Percentiles rank a stretch among this genome's conserved stretches.
These are phyloP conservation scores for Apophysomyces ossiformis DNA, from an alignment of 371 early-diverging fungal species.

Conservation along the genomic window DNA sequence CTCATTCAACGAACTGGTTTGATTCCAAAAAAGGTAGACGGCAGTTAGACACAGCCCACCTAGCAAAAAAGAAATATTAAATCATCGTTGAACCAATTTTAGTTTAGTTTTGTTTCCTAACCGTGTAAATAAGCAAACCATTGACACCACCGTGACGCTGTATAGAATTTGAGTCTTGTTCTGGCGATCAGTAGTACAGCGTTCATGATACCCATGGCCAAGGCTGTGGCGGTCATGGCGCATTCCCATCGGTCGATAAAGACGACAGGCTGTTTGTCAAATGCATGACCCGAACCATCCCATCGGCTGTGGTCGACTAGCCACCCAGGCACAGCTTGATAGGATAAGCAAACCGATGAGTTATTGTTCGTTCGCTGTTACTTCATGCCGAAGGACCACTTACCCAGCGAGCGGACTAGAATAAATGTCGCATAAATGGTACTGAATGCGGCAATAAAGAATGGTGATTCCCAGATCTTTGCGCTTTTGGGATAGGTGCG, in stretches of 20 bases:
- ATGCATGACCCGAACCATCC: slow-evolving; percentile 25
- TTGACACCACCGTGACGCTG: slow-evolving; percentile 21
- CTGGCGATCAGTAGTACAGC: slow-evolving; percentile 18
- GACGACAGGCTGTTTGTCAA: slow-evolving; percentile 14
- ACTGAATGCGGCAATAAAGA: slow-evolving; percentile 20
- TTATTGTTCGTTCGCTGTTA: neutral
- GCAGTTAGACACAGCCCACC: slow-evolving; percentile 6
- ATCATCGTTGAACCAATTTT: neutral
- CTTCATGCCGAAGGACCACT: neutral
- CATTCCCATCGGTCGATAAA: slow-evolving; percentile 8
- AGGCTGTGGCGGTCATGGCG: neutral
- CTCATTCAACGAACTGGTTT: neutral
- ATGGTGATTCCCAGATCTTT: slow-evolving; percentile 18
- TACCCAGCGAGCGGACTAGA: slow-evolving; percentile 21
- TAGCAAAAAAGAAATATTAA: neutral
- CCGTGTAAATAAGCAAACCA: slow-evolving; percentile 21
- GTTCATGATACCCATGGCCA: slow-evolving; percentile 14
- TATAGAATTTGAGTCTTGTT: slow-evolving; percentile 17
- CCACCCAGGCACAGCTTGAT: slow-evolving; percentile 23
- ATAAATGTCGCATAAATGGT: slow-evolving; percentile 25
- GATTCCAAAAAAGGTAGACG: slow-evolving; percentile 7
- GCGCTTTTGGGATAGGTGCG: neutral
- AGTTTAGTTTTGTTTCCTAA: neutral
- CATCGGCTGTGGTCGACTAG: slow-evolving; percentile 23
- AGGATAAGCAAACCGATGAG: neutral